phyloP scores from a whole-genome alignment of 345 rosid species.

The Heritiera fomes region DNA sequence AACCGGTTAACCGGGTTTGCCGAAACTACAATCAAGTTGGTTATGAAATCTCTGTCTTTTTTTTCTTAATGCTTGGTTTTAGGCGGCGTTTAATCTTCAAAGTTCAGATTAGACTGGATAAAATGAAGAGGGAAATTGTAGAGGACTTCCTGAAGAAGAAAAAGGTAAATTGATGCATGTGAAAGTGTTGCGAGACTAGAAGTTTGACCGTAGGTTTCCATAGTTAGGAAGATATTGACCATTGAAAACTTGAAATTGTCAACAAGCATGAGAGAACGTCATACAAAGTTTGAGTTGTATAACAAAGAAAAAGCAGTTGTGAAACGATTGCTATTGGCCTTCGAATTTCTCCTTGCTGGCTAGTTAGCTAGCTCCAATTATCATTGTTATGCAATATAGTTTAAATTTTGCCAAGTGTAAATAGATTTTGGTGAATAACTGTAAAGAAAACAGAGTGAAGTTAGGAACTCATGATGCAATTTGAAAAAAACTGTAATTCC shows the following conservation, averaged over 20 bases:
- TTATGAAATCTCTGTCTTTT: not conserved
- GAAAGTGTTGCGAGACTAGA: not conserved
- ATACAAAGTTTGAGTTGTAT: not conserved
- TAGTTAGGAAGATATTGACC: conserved; percentile 10
- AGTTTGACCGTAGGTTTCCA: conserved; percentile 12
- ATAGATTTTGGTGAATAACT: not conserved
- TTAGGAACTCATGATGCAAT: too few species aligned
- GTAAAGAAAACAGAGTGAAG: not conserved
- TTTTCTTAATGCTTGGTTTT: too few species aligned
- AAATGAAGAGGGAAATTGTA: not conserved
- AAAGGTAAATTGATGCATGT: not conserved
- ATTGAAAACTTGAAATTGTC: conserved; percentile 11
- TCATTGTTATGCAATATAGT: not conserved
- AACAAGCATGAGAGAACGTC: not conserved
- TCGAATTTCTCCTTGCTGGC: too few species aligned
- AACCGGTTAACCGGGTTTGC: conserved; percentile 34
- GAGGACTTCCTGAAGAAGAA: not conserved
- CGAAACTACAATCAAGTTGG: not conserved
- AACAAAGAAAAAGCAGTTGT: too few species aligned
- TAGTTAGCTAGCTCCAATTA: not conserved
- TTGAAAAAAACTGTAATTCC: too few species aligned
- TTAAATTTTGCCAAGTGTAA: not conserved
- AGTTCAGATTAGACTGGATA: not conserved
- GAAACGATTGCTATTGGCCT: too few species aligned
- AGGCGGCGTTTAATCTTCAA: not conserved